Conservation (phyloP, 176 grass and related monocot genomes). For the Dendrocalamus sinicus region DNA sequence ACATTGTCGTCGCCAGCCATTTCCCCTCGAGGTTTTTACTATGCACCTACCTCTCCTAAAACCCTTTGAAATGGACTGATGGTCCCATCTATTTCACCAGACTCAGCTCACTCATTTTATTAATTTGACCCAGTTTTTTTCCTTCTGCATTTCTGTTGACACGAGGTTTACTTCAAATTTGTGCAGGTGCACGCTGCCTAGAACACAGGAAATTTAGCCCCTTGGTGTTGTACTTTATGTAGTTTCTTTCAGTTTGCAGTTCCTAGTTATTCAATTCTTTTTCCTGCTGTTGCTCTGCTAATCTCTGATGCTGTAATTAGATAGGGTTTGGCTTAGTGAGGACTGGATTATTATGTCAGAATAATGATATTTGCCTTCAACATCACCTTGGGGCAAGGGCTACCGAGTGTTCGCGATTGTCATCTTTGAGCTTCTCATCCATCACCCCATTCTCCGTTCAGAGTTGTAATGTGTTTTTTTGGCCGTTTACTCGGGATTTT, state of each 20-base stretch:
- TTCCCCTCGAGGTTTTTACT: constrained; percentile 48
- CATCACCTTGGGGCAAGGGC: neutral
- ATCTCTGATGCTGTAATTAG: constrained; percentile 54
- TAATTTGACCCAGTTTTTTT: neutral
- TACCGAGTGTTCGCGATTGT: neutral
- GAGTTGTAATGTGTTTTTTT: neutral
- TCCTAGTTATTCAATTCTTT: constrained; percentile 37
- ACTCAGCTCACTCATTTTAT: neutral
- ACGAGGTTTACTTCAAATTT: constrained; percentile 16
- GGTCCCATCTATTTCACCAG: neutral
- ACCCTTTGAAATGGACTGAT: neutral
- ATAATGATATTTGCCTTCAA: constrained; percentile 35
- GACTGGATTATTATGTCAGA: constrained; percentile 34
- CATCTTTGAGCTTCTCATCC: neutral
- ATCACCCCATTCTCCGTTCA: neutral
- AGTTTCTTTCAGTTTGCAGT: constrained; percentile 25
- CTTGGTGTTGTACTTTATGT: constrained; percentile 50
- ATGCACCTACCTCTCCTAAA: neutral
- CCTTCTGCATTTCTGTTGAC: constrained; percentile 22
- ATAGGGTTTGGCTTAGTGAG: constrained; percentile 30
- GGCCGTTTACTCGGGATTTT: neutral
- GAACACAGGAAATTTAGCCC: constrained; percentile 17
- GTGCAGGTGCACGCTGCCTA: constrained; percentile 33
- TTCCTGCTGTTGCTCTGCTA: constrained; percentile 1
- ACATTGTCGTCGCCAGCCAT: constrained; percentile 27